Conservation (phyloP, 2,329 filamentous ascomycete genomes). For the Phialophora verrucosa region DNA sequence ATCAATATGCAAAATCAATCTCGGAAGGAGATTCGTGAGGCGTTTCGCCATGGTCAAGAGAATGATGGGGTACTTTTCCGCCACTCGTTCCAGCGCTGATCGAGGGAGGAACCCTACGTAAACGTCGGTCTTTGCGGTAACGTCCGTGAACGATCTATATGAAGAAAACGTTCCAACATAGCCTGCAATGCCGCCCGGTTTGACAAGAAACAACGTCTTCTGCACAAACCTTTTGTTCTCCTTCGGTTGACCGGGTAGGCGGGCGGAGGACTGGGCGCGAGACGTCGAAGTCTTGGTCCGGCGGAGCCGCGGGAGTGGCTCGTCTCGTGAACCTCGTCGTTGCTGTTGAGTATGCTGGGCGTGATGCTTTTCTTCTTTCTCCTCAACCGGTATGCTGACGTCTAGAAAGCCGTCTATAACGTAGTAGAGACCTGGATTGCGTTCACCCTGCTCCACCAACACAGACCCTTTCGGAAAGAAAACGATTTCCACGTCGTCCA, state of each 20-base stretch:
- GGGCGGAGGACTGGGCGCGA: slow-evolving; percentile 40
- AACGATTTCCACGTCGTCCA: slow-evolving; percentile 93
- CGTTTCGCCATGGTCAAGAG: slow-evolving; percentile 95
- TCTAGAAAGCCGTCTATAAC: slow-evolving; percentile 97
- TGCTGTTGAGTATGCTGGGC: slow-evolving; percentile 1
- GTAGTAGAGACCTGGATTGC: slow-evolving; percentile 96
- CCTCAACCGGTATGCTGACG: slow-evolving; percentile 79
- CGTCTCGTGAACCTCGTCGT: slow-evolving; percentile 37
- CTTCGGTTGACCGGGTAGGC: slow-evolving; percentile 41
- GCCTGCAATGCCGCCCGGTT: slow-evolving; percentile 90
- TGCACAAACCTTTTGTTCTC: slow-evolving; percentile 56
- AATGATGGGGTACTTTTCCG: slow-evolving; percentile 89
- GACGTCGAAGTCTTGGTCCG: slow-evolving; percentile 54
- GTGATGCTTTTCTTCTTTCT: slow-evolving; percentile 51
- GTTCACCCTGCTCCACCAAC: slow-evolving; percentile 92
- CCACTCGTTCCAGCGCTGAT: slow-evolving; percentile 83
- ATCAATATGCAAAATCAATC: slow-evolving; percentile 92
- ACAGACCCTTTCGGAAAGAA: slow-evolving; percentile 95
- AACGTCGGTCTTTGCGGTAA: slow-evolving; percentile 96
- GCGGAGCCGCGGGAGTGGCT: slow-evolving; percentile 53
- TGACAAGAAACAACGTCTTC: slow-evolving; percentile 84
- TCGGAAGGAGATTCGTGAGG: slow-evolving; percentile 84
- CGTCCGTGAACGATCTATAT: slow-evolving; percentile 94
- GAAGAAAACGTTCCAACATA: slow-evolving; percentile 95
- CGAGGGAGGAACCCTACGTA: slow-evolving; percentile 95